Base-by-base conservation (phyloP, 345 rosid species). In the Syzygium aromaticum region DNA sequence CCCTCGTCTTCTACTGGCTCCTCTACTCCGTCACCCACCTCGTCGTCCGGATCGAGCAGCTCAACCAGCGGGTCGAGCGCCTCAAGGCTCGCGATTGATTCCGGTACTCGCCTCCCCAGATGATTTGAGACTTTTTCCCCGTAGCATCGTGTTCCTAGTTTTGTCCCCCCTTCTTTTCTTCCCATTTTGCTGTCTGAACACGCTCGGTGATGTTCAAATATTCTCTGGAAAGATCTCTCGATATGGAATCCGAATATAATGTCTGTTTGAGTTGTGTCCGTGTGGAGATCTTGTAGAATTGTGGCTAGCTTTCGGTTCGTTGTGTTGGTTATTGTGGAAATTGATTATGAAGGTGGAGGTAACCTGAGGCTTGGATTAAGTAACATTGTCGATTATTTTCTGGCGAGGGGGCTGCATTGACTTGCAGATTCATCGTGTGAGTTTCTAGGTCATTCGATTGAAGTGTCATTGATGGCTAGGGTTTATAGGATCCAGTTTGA, bases 1-100 rank as follows among this genome's bases (percentile, higher is more conserved):
- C 99, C 7, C 93, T 96, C 64, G 85, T 95, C 67, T 95, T 96
- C 88, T 95, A 96, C 87, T 96, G 99, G 99, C 92, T 96, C 57
- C 92, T 95, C 6, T 96, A 91, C 89, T 95, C 98, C 10, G 93
- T 96, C n/a, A 96, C 98, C 27, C 77, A 90, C 83, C 91, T 96
- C 54, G 94, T 95, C 51, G 94, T 93, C 7, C 92, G 67, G 92
- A 92, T 96, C 89, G 96, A 95, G 91, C 94, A 93, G 84, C 89
- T 96, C 90, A 95, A 90, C 84, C 95, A 93, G 93, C 91, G 95
- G 52, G 54, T 96, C 49, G 96, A 96, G 91, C 93, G 95, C 94
- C 93, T 95, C 88, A 95, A 91, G 93, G 94, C 86, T 19, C 78
- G 87, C 85, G 89, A 88, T 56, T 88, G 85, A 88, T 52, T 22